Percentiles rank a stretch among this genome's conserved stretches.
phyloP scores from a whole-genome alignment of 805 yeast genomes.

The Starmerella davenportii region DNA sequence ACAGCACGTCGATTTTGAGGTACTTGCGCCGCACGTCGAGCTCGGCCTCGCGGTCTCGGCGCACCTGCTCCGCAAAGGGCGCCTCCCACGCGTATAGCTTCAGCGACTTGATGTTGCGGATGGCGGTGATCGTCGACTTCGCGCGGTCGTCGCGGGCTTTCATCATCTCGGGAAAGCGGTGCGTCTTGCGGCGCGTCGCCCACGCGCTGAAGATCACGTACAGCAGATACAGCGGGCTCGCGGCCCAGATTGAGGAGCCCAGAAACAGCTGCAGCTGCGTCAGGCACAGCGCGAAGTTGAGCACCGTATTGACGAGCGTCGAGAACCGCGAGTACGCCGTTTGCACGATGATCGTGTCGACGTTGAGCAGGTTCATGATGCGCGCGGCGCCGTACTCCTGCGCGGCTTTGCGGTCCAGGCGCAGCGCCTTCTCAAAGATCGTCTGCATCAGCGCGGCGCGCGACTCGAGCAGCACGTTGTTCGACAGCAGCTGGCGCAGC shows the following conservation, averaged over 20 bases:
- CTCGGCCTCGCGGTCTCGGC: constrained; percentile 61
- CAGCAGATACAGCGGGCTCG: constrained; percentile 52
- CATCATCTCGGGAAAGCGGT: constrained; percentile 69
- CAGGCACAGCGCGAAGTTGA: constrained; percentile 60
- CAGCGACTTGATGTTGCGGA: constrained; percentile 75
- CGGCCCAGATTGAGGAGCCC: constrained; percentile 81
- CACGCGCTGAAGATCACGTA: constrained; percentile 62
- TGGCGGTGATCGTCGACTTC: constrained; percentile 62
- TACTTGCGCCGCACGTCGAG: constrained; percentile 47
- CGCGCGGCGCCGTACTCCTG: constrained; percentile 63
- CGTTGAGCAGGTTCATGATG: constrained; percentile 75
- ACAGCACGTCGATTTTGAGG: constrained; percentile 44
- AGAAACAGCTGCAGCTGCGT: constrained; percentile 48
- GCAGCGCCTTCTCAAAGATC: constrained; percentile 64
- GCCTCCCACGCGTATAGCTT: constrained; percentile 92
- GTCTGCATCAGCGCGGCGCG: constrained; percentile 20
- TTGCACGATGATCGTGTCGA: constrained; percentile 72
- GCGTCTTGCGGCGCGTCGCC: constrained; percentile 40
- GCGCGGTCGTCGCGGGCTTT: constrained; percentile 75
- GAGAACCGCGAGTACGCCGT: constrained; percentile 58
- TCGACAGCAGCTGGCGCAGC: not conserved
- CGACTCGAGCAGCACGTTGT: constrained; percentile 1
- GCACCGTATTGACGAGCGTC: constrained; percentile 76
- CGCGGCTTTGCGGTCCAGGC: constrained; percentile 43
- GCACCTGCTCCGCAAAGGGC: constrained; percentile 55